Percentiles rank a stretch among this genome's conserved stretches.
Conservation (phyloP, 441 rosid genomes). For the Adansonia madagascariensis region DNA sequence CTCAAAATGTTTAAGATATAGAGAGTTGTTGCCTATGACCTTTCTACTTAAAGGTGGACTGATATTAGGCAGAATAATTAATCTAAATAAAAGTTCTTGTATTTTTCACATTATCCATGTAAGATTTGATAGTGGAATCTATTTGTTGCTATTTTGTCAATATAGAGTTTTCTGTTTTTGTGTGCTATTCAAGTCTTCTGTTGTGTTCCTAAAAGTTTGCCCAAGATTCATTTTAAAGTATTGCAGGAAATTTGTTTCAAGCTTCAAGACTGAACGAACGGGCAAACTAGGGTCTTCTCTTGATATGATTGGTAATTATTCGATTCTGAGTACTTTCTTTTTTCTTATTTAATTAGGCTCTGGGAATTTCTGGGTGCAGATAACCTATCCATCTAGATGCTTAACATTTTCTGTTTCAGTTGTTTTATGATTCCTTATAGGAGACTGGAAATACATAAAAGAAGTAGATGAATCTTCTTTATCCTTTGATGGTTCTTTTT, state of each 20-base stretch:
- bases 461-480: conserved; percentile 9
- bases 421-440: conserved; percentile 6
- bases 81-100: conserved; percentile 11
- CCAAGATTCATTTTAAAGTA: conserved; percentile 4
- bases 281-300: conserved; percentile 45
- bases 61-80: background rate
- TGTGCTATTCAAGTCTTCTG: background rate
- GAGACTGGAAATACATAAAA: conserved; percentile 6
- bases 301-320: conserved; percentile 25
- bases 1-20: conserved; percentile 10
- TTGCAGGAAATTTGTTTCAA: conserved; percentile 75
- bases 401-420: background rate
- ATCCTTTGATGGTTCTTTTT: background rate
- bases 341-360: background rate
- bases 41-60: background rate
- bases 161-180: background rate
- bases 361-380: conserved; percentile 8
- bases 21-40: background rate
- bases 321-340: background rate
- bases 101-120: background rate
- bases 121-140: conserved; percentile 6
- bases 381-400: conserved; percentile 2
- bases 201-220: background rate
- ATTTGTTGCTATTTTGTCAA: conserved; percentile 2
- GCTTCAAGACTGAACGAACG: conserved; percentile 59